A percentile compares a stretch with the other conserved stretches of the same genome.
Evolutionary conservation across 345 rosid species (phyloP).

Genomic region (Chamaenerion angustifolium): DNA sequence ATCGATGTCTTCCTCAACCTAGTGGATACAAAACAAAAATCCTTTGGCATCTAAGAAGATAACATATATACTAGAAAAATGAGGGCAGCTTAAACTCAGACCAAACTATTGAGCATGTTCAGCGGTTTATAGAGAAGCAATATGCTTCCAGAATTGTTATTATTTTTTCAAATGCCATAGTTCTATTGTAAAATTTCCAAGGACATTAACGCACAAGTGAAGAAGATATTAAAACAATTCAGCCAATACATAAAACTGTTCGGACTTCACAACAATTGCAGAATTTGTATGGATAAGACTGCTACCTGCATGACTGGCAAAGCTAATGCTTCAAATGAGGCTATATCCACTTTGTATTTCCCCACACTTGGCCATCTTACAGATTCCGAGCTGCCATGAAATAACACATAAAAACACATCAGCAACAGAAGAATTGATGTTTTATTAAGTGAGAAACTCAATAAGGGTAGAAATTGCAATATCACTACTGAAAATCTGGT

Average conservation of each 20-base stretch:
- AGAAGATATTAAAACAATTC: not conserved
- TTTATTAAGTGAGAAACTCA: no score
- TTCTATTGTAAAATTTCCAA: not conserved
- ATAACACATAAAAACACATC: constrained; percentile 5
- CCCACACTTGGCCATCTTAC: constrained; percentile 57
- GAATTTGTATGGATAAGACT: not conserved
- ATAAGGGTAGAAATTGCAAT: no score
- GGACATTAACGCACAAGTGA: not conserved
- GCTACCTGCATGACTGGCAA: constrained; percentile 59
- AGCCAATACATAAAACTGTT: not conserved
- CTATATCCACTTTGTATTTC: constrained; percentile 50
- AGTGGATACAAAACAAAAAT: constrained; percentile 1
- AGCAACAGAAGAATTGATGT: not conserved
- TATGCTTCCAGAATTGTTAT: no score
- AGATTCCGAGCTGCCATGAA: constrained; percentile 35
- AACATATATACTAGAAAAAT: no score
- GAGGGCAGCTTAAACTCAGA: no score
- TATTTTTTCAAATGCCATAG: no score
- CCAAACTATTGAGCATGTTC: no score
- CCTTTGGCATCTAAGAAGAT: not conserved
- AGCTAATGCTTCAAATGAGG: constrained; percentile 56
- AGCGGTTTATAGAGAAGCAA: no score
- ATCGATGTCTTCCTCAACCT: constrained; percentile 44
- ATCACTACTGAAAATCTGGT: no score
- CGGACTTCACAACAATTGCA: not conserved